A percentile compares a stretch with the other conserved stretches of the same genome.
Conservation (phyloP, 805 yeast genomes). For the Saccharomyces kudriavzevii region DNA sequence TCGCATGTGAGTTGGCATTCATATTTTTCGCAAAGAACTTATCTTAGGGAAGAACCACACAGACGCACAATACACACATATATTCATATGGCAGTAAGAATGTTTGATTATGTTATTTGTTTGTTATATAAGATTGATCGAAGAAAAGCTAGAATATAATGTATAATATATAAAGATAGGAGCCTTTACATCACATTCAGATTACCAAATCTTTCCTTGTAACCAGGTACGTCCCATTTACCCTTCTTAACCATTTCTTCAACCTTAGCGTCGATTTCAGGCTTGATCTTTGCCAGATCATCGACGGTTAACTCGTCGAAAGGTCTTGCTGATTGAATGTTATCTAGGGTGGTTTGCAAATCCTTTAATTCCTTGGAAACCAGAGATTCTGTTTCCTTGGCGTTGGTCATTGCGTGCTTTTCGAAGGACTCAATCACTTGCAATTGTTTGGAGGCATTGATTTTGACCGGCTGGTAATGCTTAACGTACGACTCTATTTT, state of each 20-base stretch:
- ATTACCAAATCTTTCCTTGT: conserved; percentile 96
- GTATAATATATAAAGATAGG: not conserved
- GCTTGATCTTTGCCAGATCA: conserved; percentile 90
- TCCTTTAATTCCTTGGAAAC: conserved; percentile 81
- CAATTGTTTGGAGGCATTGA: conserved; percentile 82
- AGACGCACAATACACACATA: not conserved
- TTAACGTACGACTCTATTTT: conserved; percentile 72
- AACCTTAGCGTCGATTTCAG: conserved; percentile 95
- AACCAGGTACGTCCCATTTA: conserved; percentile 96
- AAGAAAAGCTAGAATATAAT: not conserved
- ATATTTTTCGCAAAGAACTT: not conserved
- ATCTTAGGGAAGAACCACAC: not conserved
- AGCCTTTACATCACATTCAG: conserved; percentile 70
- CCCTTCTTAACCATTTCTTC: conserved; percentile 91
- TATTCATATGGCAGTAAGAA: not conserved
- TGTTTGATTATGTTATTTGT: not conserved
- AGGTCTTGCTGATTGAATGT: conserved; percentile 95
- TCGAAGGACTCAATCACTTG: conserved; percentile 90
- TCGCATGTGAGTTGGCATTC: too few relatives aligned
- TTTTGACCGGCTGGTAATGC: conserved; percentile 72
- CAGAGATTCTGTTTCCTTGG: conserved; percentile 82
- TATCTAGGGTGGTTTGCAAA: conserved; percentile 78
- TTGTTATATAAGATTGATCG: conserved; percentile 4
- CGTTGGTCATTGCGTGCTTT: conserved; percentile 91
- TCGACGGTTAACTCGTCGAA: conserved; percentile 94